These are phyloP conservation scores for Cercospora canescens DNA, from an alignment of 2,329 filamentous ascomycete genomes.

Conservation along the genomic window DNA sequence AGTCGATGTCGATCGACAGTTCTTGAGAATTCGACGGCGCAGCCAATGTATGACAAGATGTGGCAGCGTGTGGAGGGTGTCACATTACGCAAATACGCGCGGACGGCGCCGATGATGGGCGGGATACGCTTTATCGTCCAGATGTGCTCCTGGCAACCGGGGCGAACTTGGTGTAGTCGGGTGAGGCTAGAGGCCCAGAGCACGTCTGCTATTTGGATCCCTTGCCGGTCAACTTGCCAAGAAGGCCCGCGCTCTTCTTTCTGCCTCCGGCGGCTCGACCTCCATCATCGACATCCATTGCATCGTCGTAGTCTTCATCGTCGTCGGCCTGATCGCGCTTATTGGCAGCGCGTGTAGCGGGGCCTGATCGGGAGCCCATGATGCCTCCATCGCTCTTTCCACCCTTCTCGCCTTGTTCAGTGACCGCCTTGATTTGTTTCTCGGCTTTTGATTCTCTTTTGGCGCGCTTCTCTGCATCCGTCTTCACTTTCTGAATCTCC, in stretches of 20 bases:
- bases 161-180: background rate
- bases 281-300: slow-evolving; percentile 37
- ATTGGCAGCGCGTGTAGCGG: slow-evolving; percentile 17
- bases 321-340: slow-evolving; percentile 26
- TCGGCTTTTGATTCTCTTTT: slow-evolving; percentile 45
- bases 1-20: background rate
- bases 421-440: slow-evolving; percentile 39
- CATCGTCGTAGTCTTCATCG: slow-evolving; percentile 34
- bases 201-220: slow-evolving; percentile 7
- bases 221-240: slow-evolving; percentile 8
- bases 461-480: slow-evolving; percentile 42
- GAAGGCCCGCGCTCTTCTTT: slow-evolving; percentile 18
- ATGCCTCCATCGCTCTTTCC: slow-evolving; percentile 4
- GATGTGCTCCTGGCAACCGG: background rate
- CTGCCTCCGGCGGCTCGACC: slow-evolving; percentile 7
- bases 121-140: background rate
- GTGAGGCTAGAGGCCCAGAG: background rate
- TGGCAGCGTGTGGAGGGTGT: background rate
- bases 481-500: slow-evolving; percentile 68
- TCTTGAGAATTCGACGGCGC: background rate
- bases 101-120: background rate
- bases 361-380: slow-evolving; percentile 11
- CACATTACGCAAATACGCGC: background rate
- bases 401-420: slow-evolving; percentile 27
- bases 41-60: background rate